phyloP scores from a whole-genome alignment of 176 grass and related monocot species.

The Zoysia japonica region DNA sequence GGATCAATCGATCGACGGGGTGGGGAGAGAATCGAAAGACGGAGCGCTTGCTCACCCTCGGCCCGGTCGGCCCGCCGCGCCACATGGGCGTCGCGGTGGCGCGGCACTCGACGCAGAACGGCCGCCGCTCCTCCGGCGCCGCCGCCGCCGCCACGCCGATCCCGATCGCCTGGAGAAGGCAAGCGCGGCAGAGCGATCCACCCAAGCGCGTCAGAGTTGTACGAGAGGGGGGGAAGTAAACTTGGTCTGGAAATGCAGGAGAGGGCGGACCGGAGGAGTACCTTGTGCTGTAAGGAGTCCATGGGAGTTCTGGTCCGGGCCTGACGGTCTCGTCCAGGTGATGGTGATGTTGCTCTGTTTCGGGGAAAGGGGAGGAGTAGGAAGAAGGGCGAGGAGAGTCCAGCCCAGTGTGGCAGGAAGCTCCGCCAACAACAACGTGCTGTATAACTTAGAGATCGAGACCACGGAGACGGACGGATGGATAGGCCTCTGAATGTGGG shows the following conservation, averaged over 20 bases:
- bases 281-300: constrained; percentile 56
- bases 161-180: constrained; percentile 31
- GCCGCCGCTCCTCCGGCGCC: constrained; percentile 34
- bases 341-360: constrained; percentile 28
- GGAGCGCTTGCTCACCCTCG: constrained; percentile 50
- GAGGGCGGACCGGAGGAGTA: neutral
- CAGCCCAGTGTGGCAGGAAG: constrained; percentile 44
- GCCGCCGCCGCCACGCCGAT: neutral
- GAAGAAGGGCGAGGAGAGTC: neutral
- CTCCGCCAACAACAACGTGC: constrained; percentile 15
- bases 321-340: neutral
- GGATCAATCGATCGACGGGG: no score
- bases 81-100: constrained; percentile 79
- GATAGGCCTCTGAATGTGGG: neutral
- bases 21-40: no score
- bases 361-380: neutral
- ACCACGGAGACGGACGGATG: neutral
- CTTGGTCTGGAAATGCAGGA: neutral
- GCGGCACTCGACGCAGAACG: constrained; percentile 70
- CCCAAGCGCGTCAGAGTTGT: neutral
- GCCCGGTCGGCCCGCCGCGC: constrained; percentile 71
- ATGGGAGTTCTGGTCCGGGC: constrained; percentile 26
- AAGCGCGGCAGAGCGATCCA: neutral
- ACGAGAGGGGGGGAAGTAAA: neutral
- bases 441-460: neutral